A percentile compares a stretch with the other conserved stretches of the same genome.
Evolutionary conservation across 108 stramenopile genomes (phyloP).

Genomic region (Cyclostephanos invisitatus): DNA sequence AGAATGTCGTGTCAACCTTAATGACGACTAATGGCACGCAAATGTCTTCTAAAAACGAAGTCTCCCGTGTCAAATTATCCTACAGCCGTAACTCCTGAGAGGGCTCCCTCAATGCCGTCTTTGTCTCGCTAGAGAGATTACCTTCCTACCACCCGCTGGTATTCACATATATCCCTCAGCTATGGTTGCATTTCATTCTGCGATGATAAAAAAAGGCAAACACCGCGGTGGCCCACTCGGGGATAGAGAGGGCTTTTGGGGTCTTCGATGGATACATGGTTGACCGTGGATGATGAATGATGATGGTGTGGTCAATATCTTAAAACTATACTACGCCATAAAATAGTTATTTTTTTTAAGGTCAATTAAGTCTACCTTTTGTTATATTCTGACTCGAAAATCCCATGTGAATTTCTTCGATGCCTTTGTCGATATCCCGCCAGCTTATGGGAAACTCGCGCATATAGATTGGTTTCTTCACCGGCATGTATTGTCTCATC

Average conservation of each 20-base stretch:
- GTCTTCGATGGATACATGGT: too few species aligned
- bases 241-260: too few species aligned
- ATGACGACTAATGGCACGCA: neutral
- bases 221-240: too few species aligned
- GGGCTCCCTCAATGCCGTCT: neutral
- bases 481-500: constrained; percentile 66
- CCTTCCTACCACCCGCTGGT: neutral
- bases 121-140: neutral
- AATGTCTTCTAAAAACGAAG: neutral
- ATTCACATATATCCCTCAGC: neutral
- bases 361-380: neutral
- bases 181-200: neutral
- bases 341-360: too few species aligned
- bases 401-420: constrained; percentile 15
- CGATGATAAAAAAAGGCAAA: too few species aligned
- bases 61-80: neutral
- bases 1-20: constrained; percentile 5
- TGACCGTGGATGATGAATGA: too few species aligned
- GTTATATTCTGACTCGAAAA: neutral
- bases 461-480: constrained; percentile 76
- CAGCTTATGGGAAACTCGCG: constrained; percentile 88
- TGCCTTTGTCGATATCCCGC: constrained; percentile 76
- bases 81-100: neutral
- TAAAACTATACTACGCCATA: neutral
- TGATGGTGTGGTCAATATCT: too few species aligned